Base-by-base conservation (phyloP, 78 protist genomes). In the Tieghemostelium lacteum region DNA sequence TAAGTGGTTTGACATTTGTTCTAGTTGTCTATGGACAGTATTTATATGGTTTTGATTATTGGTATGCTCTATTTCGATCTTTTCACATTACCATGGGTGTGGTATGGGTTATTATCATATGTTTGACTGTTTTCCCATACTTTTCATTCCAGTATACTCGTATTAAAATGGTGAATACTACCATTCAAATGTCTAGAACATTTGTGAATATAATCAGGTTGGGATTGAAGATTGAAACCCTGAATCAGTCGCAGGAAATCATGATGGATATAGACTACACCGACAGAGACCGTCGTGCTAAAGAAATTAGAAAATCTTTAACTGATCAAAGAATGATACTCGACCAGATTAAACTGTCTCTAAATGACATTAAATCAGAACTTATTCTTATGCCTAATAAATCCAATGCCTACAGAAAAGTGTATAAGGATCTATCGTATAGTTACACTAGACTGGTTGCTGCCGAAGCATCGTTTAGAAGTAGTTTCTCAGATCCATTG, bases 51-150 rank as follows among this genome's bases (percentile, higher is more conserved):
- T 80, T 80, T 26, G 63, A 71, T 28, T 55, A 65, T 36, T 67
- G 34, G 64, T 45, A 33, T 33, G 87, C 87, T 1, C 75, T 77
- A 20, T 19, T 63, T 1, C 54, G 88, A 66, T 33, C 55, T 10
- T 80, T 80, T 36, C 73, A 80, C 34, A 49, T 80, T 28, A 10
- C 40, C 10, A 28, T 80, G 26, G 88, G 88, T 37, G 64, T 80
- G n/a, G n/a, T 80, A 7, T 80, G 88, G 88, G 77, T 80, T 0
- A 22, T 80, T 3, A 55, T 80, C 20, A 33, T 80, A 1, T 57
- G 55, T 52, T 22, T 65, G 17, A 16, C 39, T 0, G 54, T 80
- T 3, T 80, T 80, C 60, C 88, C 88, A 5, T 80, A 29, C 26
- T 67, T 67, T 29, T 55, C 88, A 3, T 80, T 34, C 16, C 65